Percentiles rank a stretch among this genome's conserved stretches.
Evolutionary conservation across 116 monocot genomes (phyloP).

Genomic region (Thalassia testudinum): DNA sequence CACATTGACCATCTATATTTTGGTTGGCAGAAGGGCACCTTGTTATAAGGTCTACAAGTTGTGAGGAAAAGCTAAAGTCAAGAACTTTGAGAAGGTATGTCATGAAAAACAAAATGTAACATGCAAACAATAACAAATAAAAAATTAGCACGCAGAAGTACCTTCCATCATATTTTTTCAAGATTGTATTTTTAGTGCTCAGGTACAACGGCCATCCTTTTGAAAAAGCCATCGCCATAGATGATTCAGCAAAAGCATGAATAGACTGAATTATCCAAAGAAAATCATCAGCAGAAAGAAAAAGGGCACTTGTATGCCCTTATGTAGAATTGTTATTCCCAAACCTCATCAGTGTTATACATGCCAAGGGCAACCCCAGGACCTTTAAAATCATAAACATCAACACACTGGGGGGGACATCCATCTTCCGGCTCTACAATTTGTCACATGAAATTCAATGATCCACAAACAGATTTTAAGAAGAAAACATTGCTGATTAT

Average conservation of each 20-base stretch:
- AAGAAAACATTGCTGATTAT: no score
- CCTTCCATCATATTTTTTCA: conserved; percentile 89
- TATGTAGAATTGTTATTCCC: background rate
- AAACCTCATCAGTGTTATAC: conserved; percentile 81
- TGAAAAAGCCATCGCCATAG: conserved; percentile 68
- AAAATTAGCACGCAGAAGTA: conserved; percentile 2
- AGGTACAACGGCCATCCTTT: conserved; percentile 82
- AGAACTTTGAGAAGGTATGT: no score
- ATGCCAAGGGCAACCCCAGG: conserved; percentile 68
- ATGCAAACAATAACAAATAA: background rate
- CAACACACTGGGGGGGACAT: conserved; percentile 23
- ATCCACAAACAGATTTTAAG: background rate
- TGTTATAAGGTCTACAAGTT: no score
- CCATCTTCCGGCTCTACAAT: conserved; percentile 30
- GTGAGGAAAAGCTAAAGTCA: no score
- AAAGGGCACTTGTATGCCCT: no score
- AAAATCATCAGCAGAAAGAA: no score
- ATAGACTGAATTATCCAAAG: conserved; percentile 42
- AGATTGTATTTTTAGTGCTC: conserved; percentile 89
- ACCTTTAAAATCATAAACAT: conserved; percentile 70
- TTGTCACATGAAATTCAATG: background rate
- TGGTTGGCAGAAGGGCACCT: no score
- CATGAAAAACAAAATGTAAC: no score
- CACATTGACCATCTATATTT: no score
- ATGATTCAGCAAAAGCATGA: conserved; percentile 69